These are phyloP conservation scores for Ganoderma meredithae DNA, from an alignment of 1,284 basidiomycete species.

Conservation along the genomic window DNA sequence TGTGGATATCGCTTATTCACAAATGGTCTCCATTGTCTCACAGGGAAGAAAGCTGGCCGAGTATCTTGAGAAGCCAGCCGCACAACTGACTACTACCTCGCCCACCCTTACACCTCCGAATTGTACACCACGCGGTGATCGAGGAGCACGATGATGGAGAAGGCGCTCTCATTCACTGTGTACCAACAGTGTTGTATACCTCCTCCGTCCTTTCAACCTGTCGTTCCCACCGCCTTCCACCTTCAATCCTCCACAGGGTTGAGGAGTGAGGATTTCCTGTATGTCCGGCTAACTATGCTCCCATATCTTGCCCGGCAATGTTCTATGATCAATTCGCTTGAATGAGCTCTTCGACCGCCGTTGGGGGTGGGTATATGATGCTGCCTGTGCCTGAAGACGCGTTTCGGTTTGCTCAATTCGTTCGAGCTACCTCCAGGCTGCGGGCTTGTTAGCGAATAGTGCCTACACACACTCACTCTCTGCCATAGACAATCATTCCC, in stretches of 20 bases:
- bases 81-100: constrained; percentile 46
- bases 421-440: neutral
- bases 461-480: neutral
- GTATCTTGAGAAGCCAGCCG: constrained; percentile 51
- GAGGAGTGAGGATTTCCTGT: neutral
- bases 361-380: neutral
- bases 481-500: neutral
- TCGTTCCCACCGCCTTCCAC: neutral
- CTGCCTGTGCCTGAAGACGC: neutral
- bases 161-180: neutral
- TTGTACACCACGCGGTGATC: constrained; percentile 36
- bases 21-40: neutral
- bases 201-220: neutral
- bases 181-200: neutral
- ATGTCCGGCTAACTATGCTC: neutral
- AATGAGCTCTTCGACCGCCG: neutral
- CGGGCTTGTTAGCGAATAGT: neutral
- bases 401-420: neutral
- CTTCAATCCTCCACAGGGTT: neutral
- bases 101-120: constrained; percentile 34
- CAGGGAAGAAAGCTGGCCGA: constrained; percentile 63
- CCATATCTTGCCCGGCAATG: neutral
- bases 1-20: constrained; percentile 4
- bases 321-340: neutral
- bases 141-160: constrained; percentile 32